phyloP scores from a whole-genome alignment of 2,329 filamentous ascomycete species.

The Neonectria magnoliae region DNA sequence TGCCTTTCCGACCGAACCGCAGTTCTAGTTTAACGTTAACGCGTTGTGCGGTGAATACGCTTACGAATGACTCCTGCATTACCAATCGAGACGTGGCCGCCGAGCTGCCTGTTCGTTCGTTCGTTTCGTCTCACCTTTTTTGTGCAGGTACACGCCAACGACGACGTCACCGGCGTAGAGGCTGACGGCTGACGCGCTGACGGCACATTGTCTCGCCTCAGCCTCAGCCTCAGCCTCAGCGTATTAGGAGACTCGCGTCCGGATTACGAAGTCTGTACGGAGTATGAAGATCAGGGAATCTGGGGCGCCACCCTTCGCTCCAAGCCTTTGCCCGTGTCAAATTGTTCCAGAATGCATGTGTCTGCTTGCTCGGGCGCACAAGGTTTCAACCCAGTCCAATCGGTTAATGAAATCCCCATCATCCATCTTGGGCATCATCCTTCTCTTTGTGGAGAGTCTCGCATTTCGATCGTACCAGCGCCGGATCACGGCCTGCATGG shows the following conservation, averaged over 20 bases:
- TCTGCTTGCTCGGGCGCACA: neutral
- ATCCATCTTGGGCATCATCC: constrained; percentile 20
- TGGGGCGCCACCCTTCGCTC: neutral
- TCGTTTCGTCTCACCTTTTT: neutral
- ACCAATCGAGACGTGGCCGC: neutral
- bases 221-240: constrained; percentile 26
- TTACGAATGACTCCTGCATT: neutral
- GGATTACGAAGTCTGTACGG: neutral
- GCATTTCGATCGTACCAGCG: constrained; percentile 26
- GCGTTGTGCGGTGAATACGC: neutral
- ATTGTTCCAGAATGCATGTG: neutral
- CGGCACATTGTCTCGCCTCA: constrained; percentile 30
- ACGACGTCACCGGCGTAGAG: constrained; percentile 27
- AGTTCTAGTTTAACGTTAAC: neutral
- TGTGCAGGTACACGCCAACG: neutral
- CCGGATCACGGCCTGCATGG: constrained; percentile 19
- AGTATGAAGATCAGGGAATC: neutral
- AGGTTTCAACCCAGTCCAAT: constrained; percentile 5
- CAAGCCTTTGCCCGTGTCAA: neutral
- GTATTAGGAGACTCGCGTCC: constrained; percentile 6
- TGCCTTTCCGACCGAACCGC: neutral
- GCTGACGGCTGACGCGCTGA: constrained; percentile 24
- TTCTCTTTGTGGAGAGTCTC: constrained; percentile 22
- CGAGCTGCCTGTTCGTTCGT: neutral
- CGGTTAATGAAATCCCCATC: neutral